Evolutionary conservation across 2,329 filamentous ascomycete species (phyloP), one percentile per base, ranked within the genome.

Genomic region (Alternaria angustiovoidea): DNA sequence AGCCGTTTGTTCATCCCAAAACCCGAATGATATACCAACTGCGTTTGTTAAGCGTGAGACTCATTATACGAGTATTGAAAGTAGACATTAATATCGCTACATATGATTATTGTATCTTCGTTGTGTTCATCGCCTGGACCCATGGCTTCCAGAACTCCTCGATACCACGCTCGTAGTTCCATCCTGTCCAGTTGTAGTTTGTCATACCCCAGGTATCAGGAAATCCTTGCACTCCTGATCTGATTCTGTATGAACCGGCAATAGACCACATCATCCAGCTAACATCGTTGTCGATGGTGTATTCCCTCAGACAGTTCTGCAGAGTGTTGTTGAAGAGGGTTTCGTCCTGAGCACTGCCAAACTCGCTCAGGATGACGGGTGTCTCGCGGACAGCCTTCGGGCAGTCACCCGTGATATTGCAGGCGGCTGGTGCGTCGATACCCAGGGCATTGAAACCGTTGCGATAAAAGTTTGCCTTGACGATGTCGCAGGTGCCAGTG

Each of bases 111-210:
- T 36, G 32, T 7, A 73, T 41, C 48, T 61, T 63, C 6, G 69
- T 73, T 32, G 59, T 56, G 43, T 71, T 71, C 81, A 83, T 84
- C 9, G 65, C 74, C 66, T 71, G 64, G 2, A 84, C 78, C 83
- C 83, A 85, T 3, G 83, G 83, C 76, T 82, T 84, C 83, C 82
- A 85, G 66, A 81, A 82, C 51, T 78, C 69, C 62, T 85, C 81
- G 30, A 85, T 75, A 1, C 81, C 82, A 41, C 75, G 77, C 2
- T 78, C 75, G 47, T 80, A 81, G 30, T 78, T 79, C 83, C 83
- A 85, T 0, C 78, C 81, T 11, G 73, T 75, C 81, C 81, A 85
- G 54, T 84, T 78, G 14, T 76, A 77, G 57, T 79, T 84, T 39
- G 79, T 80, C 69, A 85, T 61, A 1, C 81, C 83, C 83, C 83